These are phyloP conservation scores for Beauveria sp. DNA, from an alignment of 2,329 filamentous ascomycete genomes.

Conservation along the genomic window DNA sequence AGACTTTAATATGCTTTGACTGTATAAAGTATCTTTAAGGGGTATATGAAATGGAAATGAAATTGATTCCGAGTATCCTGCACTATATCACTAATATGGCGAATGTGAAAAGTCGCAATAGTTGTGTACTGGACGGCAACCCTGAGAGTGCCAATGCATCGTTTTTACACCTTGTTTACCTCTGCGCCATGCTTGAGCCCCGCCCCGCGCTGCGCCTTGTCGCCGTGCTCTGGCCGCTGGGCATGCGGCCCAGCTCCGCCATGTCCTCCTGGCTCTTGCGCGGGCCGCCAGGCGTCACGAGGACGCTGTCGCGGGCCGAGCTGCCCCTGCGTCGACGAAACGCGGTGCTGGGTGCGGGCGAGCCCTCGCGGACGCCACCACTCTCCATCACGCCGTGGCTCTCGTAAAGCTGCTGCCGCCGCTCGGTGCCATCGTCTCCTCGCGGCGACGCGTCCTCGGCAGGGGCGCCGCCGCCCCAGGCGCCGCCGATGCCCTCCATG, in stretches of 20 bases:
- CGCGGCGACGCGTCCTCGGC: conserved; percentile 16
- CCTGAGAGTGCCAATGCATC: background rate
- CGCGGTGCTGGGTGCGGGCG: background rate
- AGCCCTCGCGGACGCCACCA: background rate
- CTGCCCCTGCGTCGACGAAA: conserved; percentile 5
- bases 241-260: conserved; percentile 25
- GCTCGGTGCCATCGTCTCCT: conserved; percentile 10
- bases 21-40: background rate
- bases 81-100: background rate
- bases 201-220: conserved; percentile 21
- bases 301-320: conserved; percentile 18
- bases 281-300: conserved; percentile 20
- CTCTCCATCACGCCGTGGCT: background rate
- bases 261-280: conserved; percentile 27
- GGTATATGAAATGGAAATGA: background rate
- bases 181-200: conserved; percentile 10
- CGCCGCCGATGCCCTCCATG: conserved; percentile 67
- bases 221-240: conserved; percentile 22
- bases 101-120: background rate
- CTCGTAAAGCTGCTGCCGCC: background rate
- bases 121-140: background rate
- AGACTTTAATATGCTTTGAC: background rate
- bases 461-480: conserved; percentile 38
- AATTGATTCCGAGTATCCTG: background rate
- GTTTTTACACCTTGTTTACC: background rate